Evolutionary conservation across 2,329 filamentous ascomycete genomes (phyloP).

Genomic region (Diaporthe destruens): DNA sequence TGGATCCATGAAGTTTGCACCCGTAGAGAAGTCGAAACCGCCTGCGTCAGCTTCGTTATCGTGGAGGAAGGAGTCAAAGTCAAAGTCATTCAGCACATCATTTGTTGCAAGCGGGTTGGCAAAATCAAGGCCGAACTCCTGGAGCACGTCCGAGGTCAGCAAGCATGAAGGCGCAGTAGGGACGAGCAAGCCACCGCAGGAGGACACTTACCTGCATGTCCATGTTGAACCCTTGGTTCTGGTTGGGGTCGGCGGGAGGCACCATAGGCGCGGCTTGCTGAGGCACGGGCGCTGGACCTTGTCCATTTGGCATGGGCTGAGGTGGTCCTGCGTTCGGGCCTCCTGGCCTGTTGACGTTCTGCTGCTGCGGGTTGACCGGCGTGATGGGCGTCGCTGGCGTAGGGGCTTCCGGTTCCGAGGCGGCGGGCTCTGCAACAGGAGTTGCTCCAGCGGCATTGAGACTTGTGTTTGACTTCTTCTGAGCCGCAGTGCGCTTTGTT

Average conservation of each 20-base stretch:
- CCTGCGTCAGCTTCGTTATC: conserved; percentile 63
- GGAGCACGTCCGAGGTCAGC: conserved; percentile 43
- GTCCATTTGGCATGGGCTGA: conserved; percentile 57
- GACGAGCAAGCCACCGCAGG: neutral
- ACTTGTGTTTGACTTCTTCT: conserved; percentile 74
- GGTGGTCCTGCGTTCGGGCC: conserved; percentile 57
- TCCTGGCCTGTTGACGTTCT: conserved; percentile 62
- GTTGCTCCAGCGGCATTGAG: conserved; percentile 65
- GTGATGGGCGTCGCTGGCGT: conserved; percentile 75
- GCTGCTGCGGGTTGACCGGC: conserved; percentile 60
- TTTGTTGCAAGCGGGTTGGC: conserved; percentile 65
- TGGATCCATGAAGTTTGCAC: conserved; percentile 67
- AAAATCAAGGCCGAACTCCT: conserved; percentile 67
- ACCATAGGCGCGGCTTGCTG: conserved; percentile 59
- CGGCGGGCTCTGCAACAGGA: conserved; percentile 66
- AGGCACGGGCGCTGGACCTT: conserved; percentile 58
- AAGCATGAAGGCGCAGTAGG: conserved; percentile 10
- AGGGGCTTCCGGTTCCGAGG: conserved; percentile 67
- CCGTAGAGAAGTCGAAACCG: conserved; percentile 67
- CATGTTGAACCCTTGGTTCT: conserved; percentile 60
- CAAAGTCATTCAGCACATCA: conserved; percentile 75
- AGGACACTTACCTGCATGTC: conserved; percentile 61
- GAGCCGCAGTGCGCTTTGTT: conserved; percentile 60
- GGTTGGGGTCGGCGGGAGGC: conserved; percentile 61
- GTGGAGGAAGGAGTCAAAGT: conserved; percentile 77